Evolutionary conservation across 2,329 filamentous ascomycete genomes (phyloP).

Genomic region (Colletotrichum scovillei): DNA sequence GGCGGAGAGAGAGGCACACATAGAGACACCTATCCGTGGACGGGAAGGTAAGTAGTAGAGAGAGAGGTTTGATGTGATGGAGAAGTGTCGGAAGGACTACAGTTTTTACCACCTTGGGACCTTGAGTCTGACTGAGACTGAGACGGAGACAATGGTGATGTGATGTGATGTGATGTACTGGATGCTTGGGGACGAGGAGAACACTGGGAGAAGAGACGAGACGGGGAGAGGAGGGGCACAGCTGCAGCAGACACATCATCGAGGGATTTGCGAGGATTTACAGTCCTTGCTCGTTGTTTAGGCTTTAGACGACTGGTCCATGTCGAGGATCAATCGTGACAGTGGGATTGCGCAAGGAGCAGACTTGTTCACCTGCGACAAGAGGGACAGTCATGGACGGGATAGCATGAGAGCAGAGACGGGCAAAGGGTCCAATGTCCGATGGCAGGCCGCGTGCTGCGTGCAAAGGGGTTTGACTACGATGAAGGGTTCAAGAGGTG

Average conservation of each 20-base stretch:
- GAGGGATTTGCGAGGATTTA: conserved; percentile 1
- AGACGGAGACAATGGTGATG: not conserved
- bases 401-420: not conserved
- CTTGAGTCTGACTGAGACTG: not conserved
- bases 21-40: not conserved
- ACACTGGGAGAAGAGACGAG: not conserved
- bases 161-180: no score
- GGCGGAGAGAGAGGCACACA: not conserved
- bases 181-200: not conserved
- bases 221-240: not conserved
- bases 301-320: conserved; percentile 16
- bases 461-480: not conserved
- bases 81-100: not conserved
- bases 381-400: not conserved
- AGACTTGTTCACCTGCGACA: conserved; percentile 28
- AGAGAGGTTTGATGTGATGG: not conserved
- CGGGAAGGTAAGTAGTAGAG: not conserved
- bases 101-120: not conserved
- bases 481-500: conserved; percentile 3
- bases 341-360: conserved; percentile 23
- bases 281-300: conserved; percentile 10
- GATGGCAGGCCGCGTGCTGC: not conserved
- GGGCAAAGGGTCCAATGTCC: not conserved
- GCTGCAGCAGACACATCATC: not conserved
- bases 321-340: conserved; percentile 28